Evolutionary conservation across 352 stramenopile species (phyloP).

Genomic region (Globisporangium uncinulatum): DNA sequence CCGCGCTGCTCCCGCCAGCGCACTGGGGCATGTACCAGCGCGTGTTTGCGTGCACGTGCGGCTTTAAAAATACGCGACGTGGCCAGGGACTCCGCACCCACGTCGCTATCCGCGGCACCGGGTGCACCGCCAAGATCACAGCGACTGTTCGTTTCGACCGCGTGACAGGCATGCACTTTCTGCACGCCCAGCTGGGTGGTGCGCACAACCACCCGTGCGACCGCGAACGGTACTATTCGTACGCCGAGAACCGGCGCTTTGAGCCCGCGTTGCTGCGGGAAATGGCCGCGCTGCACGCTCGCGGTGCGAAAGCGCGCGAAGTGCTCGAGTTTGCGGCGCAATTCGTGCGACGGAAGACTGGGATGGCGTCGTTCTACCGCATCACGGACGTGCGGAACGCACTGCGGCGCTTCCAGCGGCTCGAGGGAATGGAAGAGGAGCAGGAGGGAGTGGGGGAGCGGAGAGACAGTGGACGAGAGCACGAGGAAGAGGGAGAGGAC

Average conservation of each 20-base stretch:
- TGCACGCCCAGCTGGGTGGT: neutral
- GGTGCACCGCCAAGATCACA: slow-evolving; percentile 5
- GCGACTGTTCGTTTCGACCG: neutral
- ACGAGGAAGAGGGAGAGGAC: too few relatives aligned
- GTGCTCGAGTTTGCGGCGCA: neutral
- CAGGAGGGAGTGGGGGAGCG: neutral
- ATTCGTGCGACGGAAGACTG: slow-evolving; percentile 1
- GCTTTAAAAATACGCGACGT: neutral
- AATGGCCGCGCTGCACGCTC: slow-evolving; percentile 1
- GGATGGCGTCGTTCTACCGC: slow-evolving; percentile 1
- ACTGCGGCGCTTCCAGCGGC: neutral
- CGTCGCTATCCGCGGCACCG: slow-evolving; percentile 2
- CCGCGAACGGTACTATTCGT: slow-evolving; percentile 4
- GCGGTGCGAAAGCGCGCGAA: neutral
- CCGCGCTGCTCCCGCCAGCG: neutral
- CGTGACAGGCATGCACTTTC: neutral
- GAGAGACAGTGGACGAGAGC: too few relatives aligned
- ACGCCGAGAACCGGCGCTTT: slow-evolving; percentile 4
- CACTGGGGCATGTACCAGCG: neutral
- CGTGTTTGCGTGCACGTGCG: slow-evolving; percentile 1
- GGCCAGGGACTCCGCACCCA: slow-evolving; percentile 1
- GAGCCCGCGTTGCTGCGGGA: slow-evolving; percentile 2
- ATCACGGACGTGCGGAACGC: slow-evolving; percentile 4
- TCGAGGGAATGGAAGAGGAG: neutral
- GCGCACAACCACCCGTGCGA: slow-evolving; percentile 6